Evolutionary conservation across 768 basidiomycete species (phyloP), one percentile per base, ranked within the genome.

Genomic region (Gymnopilus junonius): DNA sequence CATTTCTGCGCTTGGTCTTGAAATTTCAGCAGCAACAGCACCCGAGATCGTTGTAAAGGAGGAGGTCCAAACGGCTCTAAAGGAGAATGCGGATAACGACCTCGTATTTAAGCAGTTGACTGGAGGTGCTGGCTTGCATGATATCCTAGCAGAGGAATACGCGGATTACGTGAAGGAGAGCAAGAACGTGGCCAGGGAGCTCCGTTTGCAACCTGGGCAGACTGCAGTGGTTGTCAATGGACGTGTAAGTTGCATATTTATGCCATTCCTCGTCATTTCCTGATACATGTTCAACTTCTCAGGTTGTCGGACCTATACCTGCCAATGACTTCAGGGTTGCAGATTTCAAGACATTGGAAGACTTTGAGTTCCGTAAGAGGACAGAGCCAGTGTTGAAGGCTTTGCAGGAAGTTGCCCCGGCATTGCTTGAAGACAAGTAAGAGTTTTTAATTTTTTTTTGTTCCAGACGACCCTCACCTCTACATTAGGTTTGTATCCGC

Each of bases 231-330:
- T 96, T 35, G 78, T 93, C 55, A 97, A 97, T 67, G 97, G 96
- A 25, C 82, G 96, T 32, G 94, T 96, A 71, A 72, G 90, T 78
- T 8, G 48, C 17, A 17, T 15, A 62, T 35, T 3, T 14, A 15
- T n/a, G n/a, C n/a, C n/a, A n/a, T n/a, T 14, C n/a, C 15, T 31
- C 23, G 8, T 4, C n/a, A 20, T 21, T 34, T 31, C 5, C 35
- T 35, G 21, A 42, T 21, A 42, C 32, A 57, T 45, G 61, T 56
- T 31, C 34, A 2, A 20, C 14, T 35, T 59, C 15, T 48, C 2
- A 97, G 95, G 75, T 97, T 55, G 78, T 98, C 27, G 93, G 93
- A 0, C 93, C 94, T 0, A 77, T 97, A 37, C 74, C 76, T 11
- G 67, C 75, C 1, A 83, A 80, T 3, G 83, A 85, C 15, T 67